Conservation (phyloP, 2,329 filamentous ascomycete species). For the Fonsecaea multimorphosa region DNA sequence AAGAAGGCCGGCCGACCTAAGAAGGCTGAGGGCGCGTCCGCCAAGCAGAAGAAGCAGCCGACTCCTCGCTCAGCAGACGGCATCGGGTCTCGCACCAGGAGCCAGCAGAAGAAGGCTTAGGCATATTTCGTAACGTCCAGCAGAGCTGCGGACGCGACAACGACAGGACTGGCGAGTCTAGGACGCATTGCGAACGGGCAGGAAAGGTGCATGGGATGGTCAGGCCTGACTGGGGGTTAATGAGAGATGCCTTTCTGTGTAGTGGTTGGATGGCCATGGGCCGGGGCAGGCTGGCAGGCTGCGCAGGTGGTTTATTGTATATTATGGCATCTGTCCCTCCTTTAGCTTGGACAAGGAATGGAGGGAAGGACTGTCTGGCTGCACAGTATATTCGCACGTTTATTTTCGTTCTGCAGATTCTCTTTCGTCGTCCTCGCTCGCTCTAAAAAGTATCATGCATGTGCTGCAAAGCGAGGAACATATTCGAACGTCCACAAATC, state of each 20-base stretch:
- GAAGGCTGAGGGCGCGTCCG: constrained; percentile 50
- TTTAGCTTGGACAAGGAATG: no score
- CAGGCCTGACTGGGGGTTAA: not conserved
- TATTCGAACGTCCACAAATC: no score
- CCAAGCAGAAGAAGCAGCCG: constrained; percentile 33
- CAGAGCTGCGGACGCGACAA: not conserved
- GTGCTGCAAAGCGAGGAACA: no score
- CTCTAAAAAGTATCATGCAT: no score
- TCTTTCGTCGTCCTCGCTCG: no score
- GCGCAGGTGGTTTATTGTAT: no score
- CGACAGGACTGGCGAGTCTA: not conserved
- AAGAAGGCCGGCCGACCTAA: constrained; percentile 41
- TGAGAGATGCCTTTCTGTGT: not conserved
- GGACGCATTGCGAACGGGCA: not conserved
- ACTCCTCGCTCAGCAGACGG: constrained; percentile 32
- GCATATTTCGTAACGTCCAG: not conserved
- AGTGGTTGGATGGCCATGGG: not conserved
- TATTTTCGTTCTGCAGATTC: no score
- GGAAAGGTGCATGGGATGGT: not conserved
- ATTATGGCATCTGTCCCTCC: no score
- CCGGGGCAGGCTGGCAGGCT: no score
- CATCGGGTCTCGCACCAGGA: constrained; percentile 34
- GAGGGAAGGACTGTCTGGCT: no score
- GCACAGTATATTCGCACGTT: no score
- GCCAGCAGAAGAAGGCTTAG: constrained; percentile 20